A percentile compares a stretch with the other conserved stretches of the same genome.
Conservation (phyloP, 495 filamentous ascomycete species). For the Gamarada debralockiae region DNA sequence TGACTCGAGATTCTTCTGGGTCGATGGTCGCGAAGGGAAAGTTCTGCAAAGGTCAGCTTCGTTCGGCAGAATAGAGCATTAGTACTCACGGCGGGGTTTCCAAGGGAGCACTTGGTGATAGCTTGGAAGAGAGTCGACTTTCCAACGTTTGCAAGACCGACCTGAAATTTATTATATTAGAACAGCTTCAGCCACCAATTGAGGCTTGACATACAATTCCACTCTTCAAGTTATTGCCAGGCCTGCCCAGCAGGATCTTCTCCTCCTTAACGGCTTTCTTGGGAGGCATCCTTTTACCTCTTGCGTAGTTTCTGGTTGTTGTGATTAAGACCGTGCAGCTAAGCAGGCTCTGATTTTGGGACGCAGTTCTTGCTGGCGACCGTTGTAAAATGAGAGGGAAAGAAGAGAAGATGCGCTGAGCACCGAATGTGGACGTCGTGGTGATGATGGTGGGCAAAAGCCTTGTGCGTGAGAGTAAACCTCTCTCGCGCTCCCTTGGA, state of each 20-base stretch:
- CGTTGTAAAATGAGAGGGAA: slow-evolving; percentile 38
- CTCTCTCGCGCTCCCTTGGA: slow-evolving; percentile 20
- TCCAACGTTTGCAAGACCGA: slow-evolving; percentile 98
- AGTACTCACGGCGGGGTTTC: slow-evolving; percentile 83
- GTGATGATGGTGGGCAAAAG: slow-evolving; percentile 34
- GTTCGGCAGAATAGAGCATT: not conserved
- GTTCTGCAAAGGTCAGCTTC: slow-evolving; percentile 53
- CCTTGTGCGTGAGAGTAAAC: slow-evolving; percentile 20
- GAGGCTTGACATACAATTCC: slow-evolving; percentile 80
- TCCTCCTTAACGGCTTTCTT: slow-evolving; percentile 68
- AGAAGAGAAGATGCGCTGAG: slow-evolving; percentile 49
- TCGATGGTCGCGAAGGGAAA: slow-evolving; percentile 99
- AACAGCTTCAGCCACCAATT: slow-evolving; percentile 7
- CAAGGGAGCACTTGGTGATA: slow-evolving; percentile 95
- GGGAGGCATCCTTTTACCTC: slow-evolving; percentile 63
- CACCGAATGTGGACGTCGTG: slow-evolving; percentile 41
- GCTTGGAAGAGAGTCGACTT: slow-evolving; percentile 99
- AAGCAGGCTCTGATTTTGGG: slow-evolving; percentile 27
- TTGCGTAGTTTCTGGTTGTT: slow-evolving; percentile 30
- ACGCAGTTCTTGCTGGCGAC: slow-evolving; percentile 61
- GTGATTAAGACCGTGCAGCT: slow-evolving; percentile 27
- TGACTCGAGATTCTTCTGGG: slow-evolving; percentile 95
- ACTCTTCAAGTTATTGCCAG: slow-evolving; percentile 98
- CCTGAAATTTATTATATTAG: slow-evolving; percentile 46
- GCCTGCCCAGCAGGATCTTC: slow-evolving; percentile 86